Percentiles rank a stretch among this genome's conserved stretches.
phyloP scores from a whole-genome alignment of 768 basidiomycete species.

The Lyophyllum decastes region DNA sequence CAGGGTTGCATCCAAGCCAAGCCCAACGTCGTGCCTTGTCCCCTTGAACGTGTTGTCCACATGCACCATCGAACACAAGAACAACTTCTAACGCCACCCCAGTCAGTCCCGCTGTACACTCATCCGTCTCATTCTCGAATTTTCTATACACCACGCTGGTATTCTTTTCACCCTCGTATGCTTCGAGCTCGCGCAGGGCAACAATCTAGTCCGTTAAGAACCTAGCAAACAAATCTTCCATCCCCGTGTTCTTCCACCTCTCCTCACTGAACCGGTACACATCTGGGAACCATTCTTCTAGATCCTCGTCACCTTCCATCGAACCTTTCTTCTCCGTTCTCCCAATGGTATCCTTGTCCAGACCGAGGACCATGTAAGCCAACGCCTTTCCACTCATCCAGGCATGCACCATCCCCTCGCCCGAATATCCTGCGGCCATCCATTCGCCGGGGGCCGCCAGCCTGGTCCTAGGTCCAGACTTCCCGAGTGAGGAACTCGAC shows the following conservation, averaged over 20 bases:
- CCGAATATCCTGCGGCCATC: constrained; percentile 70
- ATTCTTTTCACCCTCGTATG: background rate
- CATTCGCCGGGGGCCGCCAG: constrained; percentile 59
- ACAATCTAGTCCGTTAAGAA: constrained; percentile 1
- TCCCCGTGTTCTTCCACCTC: constrained; percentile 45
- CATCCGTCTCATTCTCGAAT: background rate
- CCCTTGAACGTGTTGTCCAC: too few relatives aligned
- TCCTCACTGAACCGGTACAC: constrained; percentile 46
- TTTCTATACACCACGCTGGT: background rate
- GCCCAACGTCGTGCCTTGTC: background rate
- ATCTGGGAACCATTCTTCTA: constrained; percentile 50
- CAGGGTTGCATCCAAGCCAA: background rate
- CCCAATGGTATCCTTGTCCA: constrained; percentile 22
- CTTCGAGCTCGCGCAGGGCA: background rate
- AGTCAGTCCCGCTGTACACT: background rate
- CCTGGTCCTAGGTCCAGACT: background rate
- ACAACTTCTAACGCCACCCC: too few relatives aligned
- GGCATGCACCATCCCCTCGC: constrained; percentile 75
- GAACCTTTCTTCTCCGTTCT: background rate
- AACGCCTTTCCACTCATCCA: constrained; percentile 64
- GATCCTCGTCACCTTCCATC: constrained; percentile 16
- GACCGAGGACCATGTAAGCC: constrained; percentile 57
- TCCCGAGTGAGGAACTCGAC: background rate
- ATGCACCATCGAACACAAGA: too few relatives aligned
- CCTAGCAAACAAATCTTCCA: constrained; percentile 35